These are phyloP conservation scores for Zygoascus biomembranicola DNA, from an alignment of 805 yeast genomes.

Conservation along the genomic window DNA sequence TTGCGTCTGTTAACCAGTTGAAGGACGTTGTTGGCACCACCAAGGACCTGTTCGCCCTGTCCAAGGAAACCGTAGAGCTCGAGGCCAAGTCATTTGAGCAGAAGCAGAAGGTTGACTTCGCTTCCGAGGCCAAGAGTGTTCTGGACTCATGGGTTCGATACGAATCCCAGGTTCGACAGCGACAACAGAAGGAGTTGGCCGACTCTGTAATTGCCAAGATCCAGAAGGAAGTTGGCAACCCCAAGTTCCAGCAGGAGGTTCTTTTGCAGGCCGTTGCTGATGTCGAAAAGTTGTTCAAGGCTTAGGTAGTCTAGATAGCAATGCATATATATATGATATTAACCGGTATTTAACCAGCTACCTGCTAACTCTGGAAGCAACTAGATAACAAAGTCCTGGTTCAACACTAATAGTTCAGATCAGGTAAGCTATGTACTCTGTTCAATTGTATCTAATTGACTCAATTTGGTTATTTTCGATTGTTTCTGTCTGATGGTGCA, in stretches of 20 bases:
- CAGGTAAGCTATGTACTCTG: no score
- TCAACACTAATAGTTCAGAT: no score
- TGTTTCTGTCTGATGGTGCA: no score
- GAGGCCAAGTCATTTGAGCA: constrained; percentile 92
- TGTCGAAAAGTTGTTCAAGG: constrained; percentile 44
- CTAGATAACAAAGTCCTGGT: no score
- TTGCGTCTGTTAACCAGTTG: constrained; percentile 76
- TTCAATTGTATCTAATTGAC: no score
- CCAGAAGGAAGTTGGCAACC: constrained; percentile 70
- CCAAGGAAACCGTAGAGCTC: constrained; percentile 92
- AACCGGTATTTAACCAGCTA: no score
- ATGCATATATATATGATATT: no score
- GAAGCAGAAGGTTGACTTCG: constrained; percentile 83
- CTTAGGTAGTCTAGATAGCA: constrained; percentile 4
- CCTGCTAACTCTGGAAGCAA: no score
- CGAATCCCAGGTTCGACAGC: constrained; percentile 92
- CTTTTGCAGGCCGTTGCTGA: constrained; percentile 88
- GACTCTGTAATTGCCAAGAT: constrained; percentile 81
- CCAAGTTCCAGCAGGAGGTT: constrained; percentile 89
- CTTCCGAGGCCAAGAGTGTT: constrained; percentile 86
- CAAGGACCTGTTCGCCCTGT: constrained; percentile 82
- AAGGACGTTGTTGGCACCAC: constrained; percentile 90
- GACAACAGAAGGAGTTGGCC: constrained; percentile 89
- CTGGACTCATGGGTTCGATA: constrained; percentile 99
- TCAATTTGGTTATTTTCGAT: no score